Base-by-base conservation (phyloP, 2,329 filamentous ascomycete species). In the Hymenoscyphus fraxineus region DNA sequence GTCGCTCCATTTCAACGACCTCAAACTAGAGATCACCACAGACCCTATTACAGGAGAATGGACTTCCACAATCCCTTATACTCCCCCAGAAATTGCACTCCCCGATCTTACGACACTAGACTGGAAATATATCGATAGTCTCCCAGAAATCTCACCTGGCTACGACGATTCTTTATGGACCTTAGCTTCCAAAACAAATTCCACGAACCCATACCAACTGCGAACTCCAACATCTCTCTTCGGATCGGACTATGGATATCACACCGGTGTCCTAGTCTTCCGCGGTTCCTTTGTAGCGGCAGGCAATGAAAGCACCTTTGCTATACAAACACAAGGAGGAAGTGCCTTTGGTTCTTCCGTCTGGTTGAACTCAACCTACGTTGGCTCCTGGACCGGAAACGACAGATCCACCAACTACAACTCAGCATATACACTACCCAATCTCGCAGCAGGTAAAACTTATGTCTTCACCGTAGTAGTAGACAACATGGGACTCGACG, bases 121-220 rank as follows among this genome's bases (percentile, higher is more conserved):
- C 0, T 95, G 91, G 91, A 87, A 87, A 72, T 86, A 85, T 64
- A 72, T 91, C 27, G 86, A 94, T 74, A 85, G 84, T 0, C 83
- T 95, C 0, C 91, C 91, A 0, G 91, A 94, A 73, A 79, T 91
- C 6, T 74, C 82, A 59, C 67, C 79, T 0, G 76, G 75, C 1
- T 94, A 93, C 70, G 85, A 92, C 61, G 91, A 95, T 74, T 83
- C 83, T 2, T 75, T 76, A 6, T 95, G 91, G 91, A 81, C 81
- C 0, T 69, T 73, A 0, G 90, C 89, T 0, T 77, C 88, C 65
- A 78, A 85, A 6, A 79, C 77, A 1, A 80, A 80, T 2, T 87
- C 86, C 1, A 84, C 84, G 72, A 92, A 92, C 74, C 85, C 83
- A 0, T 78, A 80, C 19, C 72, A 77, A 27, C 77, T 81, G 1